These are phyloP conservation scores for Metrosideros polymorpha DNA, from an alignment of 441 rosid species.

Conservation along the genomic window DNA sequence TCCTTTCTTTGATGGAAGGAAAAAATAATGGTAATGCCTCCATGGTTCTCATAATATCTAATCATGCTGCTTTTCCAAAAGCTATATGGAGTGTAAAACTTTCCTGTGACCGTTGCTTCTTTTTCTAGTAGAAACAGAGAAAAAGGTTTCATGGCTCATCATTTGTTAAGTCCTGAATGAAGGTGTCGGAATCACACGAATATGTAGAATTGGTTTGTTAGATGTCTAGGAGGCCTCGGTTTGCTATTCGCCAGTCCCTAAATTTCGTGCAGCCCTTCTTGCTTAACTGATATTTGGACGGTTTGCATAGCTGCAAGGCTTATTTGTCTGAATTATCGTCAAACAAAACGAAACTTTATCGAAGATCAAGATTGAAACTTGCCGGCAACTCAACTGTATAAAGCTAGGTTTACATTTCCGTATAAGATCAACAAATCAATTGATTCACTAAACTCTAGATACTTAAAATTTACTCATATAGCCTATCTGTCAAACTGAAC, in stretches of 20 bases:
- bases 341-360: background rate
- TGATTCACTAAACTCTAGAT: background rate
- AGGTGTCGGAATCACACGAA: background rate
- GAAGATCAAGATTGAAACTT: background rate
- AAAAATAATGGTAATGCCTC: background rate
- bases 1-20: background rate
- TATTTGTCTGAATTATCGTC: background rate
- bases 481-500: background rate
- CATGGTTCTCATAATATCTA: background rate
- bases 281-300: background rate
- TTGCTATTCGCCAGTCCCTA: too few relatives aligned
- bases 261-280: too few relatives aligned
- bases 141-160: background rate
- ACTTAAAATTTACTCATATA: background rate
- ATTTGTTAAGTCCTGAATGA: background rate
- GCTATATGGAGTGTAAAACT: background rate
- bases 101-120: background rate
- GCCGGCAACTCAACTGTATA: background rate
- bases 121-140: background rate
- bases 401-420: background rate
- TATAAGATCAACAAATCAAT: background rate
- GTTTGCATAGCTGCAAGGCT: background rate
- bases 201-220: too few relatives aligned
- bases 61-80: background rate
- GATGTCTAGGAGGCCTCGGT: too few relatives aligned